Evolutionary conservation across 1,284 basidiomycete genomes (phyloP), one percentile per base, ranked within the genome.

Genomic region (Leccinum laetum): DNA sequence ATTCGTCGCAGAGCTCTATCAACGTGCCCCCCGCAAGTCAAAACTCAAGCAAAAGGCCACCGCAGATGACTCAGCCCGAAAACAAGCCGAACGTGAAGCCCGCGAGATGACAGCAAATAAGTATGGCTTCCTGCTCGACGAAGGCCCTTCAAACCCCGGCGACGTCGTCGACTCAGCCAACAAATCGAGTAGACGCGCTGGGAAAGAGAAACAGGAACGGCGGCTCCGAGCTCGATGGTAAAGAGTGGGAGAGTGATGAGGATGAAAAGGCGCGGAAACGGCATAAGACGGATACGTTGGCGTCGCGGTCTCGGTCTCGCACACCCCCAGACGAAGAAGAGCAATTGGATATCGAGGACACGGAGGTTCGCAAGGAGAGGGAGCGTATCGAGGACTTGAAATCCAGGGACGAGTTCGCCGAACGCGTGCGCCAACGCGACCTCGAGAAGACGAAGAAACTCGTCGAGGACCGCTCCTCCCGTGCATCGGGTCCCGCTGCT

Each of bases 321-420:
- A 65, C 66, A 18, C 66, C 70, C 26, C 71, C 75, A 18, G 79
- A 81, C 14, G 83, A 81, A 14, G 79, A 79, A 2, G 49, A 24
- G 13, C 79, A 75, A 56, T 24, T 60, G 2, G 71, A 73, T 11
- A 41, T 66, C 16, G 92, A 95, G 75, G 91, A 91, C 68, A 91
- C 92, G 72, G 91, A 89, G 5, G 80, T 80, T 41, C 82, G 90
- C 58, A 84, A 77, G 71, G 95, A 96, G 79, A 82, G 87, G 55
- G 92, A 96, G 73, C 83, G 94, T 29, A 67, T 89, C 62, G 86
- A 90, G 72, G 97, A 99, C 72, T 69, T 94, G 13, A 84, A 86
- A 64, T 97, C 98, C 69, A 84, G 97, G 66, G 97, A 99, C 76
- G 96, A 92, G 41, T 98, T 99, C 72, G 93, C 97, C 0, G 89